Base-by-base conservation (phyloP, 306 rosid genomes). In the Bauhinia variegata region DNA sequence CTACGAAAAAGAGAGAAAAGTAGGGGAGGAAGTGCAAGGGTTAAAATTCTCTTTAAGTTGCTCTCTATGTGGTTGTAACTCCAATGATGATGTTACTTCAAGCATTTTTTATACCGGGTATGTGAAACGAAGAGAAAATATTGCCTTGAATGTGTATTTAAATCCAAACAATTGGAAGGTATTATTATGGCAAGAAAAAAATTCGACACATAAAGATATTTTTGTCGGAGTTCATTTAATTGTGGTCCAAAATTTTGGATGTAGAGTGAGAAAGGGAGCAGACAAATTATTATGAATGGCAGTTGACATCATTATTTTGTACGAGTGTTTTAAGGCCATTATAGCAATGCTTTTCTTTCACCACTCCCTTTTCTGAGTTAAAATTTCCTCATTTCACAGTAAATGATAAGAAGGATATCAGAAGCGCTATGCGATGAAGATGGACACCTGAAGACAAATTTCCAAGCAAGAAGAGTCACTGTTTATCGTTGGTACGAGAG, bases 191-290 rank as follows among this genome's bases (percentile, higher is more conserved):
- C 78, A 74, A 72, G 71, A 48, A 70, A 71, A 60, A 68, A 60
- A 60, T 50, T 60, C 53, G 65, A 54, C 75, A 60, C 44, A 54
- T 65, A 70, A 70, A 70, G 68, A 85, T 82, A 76, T 80, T 62
- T 57, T 55, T 68, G 74, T 54, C 32, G 59, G 54, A 70, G 71
- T 59, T 67, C 62, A 73, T 75, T 82, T 66, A 71, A 59, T 69
- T 77, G 95, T 87, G 89, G 96, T 81, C 89, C 87, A 73, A 70
- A 77, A 70, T 72, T 77, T 65, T 74, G 63, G 65, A 72, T 60
- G 61, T 15, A 59, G 53, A 62, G 56, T 18, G 49, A 60, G 60
- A 62, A 72, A 68, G 47, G 54, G 72, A 82, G 70, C 83, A 52
- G 89, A 83, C 89, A 85, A 79, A 71, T 46, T 70, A 73, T 74